phyloP scores from a whole-genome alignment of 257 asterid genomes.

The Penstemon eatonii region DNA sequence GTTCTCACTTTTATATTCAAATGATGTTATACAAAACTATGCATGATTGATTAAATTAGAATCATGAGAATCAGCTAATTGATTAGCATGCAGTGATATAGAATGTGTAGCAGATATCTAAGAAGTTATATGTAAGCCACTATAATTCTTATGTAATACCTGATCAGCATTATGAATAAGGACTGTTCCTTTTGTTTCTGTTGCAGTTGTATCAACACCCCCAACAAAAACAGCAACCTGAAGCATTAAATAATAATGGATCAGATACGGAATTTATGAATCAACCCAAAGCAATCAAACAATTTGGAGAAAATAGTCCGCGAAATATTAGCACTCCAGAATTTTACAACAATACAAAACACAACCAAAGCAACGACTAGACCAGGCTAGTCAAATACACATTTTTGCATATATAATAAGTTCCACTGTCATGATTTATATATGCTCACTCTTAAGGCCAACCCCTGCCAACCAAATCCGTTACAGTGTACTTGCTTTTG shows the following conservation, averaged over 20 bases:
- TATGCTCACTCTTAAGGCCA: slow-evolving; percentile 9
- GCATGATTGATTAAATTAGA: not conserved
- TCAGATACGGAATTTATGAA: slow-evolving; percentile 16
- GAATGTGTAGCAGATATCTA: slow-evolving; percentile 4
- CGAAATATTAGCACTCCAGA: not conserved
- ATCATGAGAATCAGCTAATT: not conserved
- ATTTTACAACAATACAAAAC: slow-evolving; percentile 1
- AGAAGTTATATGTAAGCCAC: not conserved
- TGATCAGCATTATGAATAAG: slow-evolving; percentile 92
- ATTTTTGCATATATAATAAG: not conserved
- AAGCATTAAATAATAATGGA: slow-evolving; percentile 17
- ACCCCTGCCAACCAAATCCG: not conserved
- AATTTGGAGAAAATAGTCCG: not conserved
- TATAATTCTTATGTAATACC: slow-evolving; percentile 42
- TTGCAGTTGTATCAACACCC: slow-evolving; percentile 94
- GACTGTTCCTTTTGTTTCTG: slow-evolving; percentile 98
- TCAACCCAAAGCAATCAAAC: slow-evolving; percentile 15
- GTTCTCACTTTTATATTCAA: not conserved
- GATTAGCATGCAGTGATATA: not conserved
- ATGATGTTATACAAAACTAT: not conserved
- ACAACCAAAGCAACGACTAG: not conserved
- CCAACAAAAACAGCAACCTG: slow-evolving; percentile 94
- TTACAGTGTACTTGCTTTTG: not conserved
- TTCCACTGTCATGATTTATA: slow-evolving; percentile 16
- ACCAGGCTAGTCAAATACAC: not conserved